A percentile compares a stretch with the other conserved stretches of the same genome.
These are phyloP conservation scores for Thymus quinquecostatus DNA, from an alignment of 257 asterid species.

Conservation along the genomic window DNA sequence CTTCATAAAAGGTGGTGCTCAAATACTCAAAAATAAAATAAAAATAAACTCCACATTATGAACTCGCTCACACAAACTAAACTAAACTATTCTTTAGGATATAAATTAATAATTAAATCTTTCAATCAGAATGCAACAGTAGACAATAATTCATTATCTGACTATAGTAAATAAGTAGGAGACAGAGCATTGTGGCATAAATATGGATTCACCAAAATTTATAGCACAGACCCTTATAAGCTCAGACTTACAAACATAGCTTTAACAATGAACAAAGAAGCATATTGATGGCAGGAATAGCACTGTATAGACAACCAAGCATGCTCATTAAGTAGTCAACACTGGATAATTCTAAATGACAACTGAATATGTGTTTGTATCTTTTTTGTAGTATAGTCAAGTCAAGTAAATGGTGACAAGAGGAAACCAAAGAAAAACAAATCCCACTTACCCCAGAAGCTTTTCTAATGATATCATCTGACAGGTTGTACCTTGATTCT, in stretches of 20 bases:
- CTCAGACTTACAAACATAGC: neutral
- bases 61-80: neutral
- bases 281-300: neutral
- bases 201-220: neutral
- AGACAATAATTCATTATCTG: slow-evolving; percentile 19
- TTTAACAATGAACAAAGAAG: neutral
- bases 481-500: slow-evolving; percentile 82
- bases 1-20: neutral
- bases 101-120: neutral
- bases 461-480: slow-evolving; percentile 47
- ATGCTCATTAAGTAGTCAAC: slow-evolving; percentile 13
- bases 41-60: neutral
- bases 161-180: neutral
- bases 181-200: neutral
- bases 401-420: slow-evolving; percentile 1
- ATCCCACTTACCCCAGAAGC: slow-evolving; percentile 63
- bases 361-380: neutral
- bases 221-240: neutral
- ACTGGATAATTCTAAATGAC: neutral
- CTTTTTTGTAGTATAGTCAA: slow-evolving; percentile 5
- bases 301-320: neutral
- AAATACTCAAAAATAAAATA: neutral
- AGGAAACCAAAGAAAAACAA: neutral
- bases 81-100: neutral
- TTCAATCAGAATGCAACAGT: neutral